These are phyloP conservation scores for Thelonectria olida DNA, from an alignment of 2,329 filamentous ascomycete species.

Conservation along the genomic window DNA sequence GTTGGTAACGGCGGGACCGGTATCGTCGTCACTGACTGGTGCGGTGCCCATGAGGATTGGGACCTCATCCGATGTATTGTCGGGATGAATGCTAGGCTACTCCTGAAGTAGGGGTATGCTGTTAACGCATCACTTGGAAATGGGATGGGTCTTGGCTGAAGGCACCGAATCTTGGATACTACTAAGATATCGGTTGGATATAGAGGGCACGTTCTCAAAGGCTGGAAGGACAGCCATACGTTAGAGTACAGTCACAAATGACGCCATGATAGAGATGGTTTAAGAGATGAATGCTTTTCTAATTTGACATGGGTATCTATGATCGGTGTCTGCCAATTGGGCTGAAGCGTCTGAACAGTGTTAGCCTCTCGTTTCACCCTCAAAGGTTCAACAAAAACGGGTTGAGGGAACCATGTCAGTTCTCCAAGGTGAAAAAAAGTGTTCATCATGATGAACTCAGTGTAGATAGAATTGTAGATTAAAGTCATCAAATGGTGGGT, in stretches of 20 bases:
- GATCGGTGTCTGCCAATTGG: no score
- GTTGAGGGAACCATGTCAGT: conserved; percentile 55
- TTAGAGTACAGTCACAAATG: conserved; percentile 2
- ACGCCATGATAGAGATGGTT: neutral
- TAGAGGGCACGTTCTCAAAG: neutral
- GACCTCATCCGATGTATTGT: conserved; percentile 87
- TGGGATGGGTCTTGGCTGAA: neutral
- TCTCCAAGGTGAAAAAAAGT: conserved; percentile 69
- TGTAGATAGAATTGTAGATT: conserved; percentile 55
- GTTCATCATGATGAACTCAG: conserved; percentile 66
- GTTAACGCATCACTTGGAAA: neutral
- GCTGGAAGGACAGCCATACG: neutral
- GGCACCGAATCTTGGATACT: conserved; percentile 8
- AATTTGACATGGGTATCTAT: neutral
- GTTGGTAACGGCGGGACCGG: conserved; percentile 82
- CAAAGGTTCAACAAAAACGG: conserved; percentile 9
- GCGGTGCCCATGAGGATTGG: conserved; percentile 88
- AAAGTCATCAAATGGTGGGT: conserved; percentile 59
- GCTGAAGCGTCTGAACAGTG: conserved; percentile 5
- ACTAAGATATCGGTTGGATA: neutral
- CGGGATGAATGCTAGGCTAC: conserved; percentile 83
- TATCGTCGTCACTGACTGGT: conserved; percentile 93
- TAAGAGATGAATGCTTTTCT: neutral
- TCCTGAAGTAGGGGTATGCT: conserved; percentile 55
- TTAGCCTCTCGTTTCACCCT: conserved; percentile 5